Evolutionary conservation across 2,329 filamentous ascomycete genomes (phyloP), one percentile per base, ranked within the genome.

Genomic region (Exophiala alcalophila): DNA sequence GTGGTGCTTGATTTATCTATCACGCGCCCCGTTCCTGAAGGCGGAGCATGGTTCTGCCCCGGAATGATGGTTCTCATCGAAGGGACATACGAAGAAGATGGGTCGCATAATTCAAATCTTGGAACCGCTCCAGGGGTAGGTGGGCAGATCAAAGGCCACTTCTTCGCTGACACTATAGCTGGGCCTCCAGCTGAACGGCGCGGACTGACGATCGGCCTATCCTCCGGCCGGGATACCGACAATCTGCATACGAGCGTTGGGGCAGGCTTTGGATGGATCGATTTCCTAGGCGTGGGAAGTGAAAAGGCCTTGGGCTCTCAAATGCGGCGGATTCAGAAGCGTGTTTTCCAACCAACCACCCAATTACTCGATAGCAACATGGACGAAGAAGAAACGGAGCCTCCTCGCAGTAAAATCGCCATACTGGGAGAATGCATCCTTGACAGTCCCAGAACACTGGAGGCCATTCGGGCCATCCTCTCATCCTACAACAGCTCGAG

Each of bases 61-160:
- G 94, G 94, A 3, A 97, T 97, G 89, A 86, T 98, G 33, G 86
- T 97, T 3, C 75, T 98, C 0, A 80, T 96, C 0, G 92, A 98
- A 58, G 92, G 92, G 5, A 81, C 91, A n/a, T 98, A 98, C 59
- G 89, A 95, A 61, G 92, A 97, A 62, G 89, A 95, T 56, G 87
- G 89, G 49, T 77, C 82, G 50, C 81, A 79, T 14, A 68, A 64
- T 25, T 82, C 81, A 14, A 81, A 79, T 0, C 72, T 94, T 4
- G 85, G 86, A 36, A 83, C 84, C 4, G 47, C 47, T 8, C 44
- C 46, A 10, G 91, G 91, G 28, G 81, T 96, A 18, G 91, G 91
- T 27, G 91, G 90, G 10, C 86, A 84, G 0, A 87, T 97, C 43
- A 89, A 89, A n/a, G 92, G 92, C 4, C 84, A 82, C 35, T 96